Conservation (phyloP, 768 basidiomycete species). For the Boletus subcaerulescens region DNA sequence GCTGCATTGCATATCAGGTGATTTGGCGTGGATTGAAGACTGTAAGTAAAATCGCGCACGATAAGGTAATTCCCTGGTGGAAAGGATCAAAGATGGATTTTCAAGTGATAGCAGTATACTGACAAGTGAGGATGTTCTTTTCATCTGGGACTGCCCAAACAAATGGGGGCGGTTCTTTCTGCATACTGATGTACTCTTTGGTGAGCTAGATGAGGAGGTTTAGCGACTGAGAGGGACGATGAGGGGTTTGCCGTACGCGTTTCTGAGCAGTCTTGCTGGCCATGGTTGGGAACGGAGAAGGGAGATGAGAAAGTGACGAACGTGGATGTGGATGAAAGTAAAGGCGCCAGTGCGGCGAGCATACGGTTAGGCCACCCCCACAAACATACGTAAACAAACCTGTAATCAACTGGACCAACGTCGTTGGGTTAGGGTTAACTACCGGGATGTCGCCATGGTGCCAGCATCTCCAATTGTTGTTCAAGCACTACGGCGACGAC, state of each 20-base stretch:
- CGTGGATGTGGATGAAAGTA: conserved; percentile 22
- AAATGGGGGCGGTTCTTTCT: conserved; percentile 91
- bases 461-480: neutral
- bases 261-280: conserved; percentile 85
- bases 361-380: conserved; percentile 25
- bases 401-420: neutral
- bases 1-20: conserved; percentile 44
- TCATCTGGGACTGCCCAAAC: conserved; percentile 95
- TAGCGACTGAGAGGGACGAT: neutral
- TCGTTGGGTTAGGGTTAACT: conserved; percentile 23
- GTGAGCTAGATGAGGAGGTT: conserved; percentile 47
- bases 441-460: conserved; percentile 12
- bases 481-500: neutral
- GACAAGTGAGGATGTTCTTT: conserved; percentile 95
- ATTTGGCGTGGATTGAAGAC: conserved; percentile 4
- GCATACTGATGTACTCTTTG: conserved; percentile 92
- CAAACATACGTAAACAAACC: conserved; percentile 25
- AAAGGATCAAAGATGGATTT: conserved; percentile 8
- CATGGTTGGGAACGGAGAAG: conserved; percentile 41
- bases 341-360: conserved; percentile 25
- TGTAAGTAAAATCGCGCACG: conserved; percentile 43
- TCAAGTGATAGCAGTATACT: conserved; percentile 32
- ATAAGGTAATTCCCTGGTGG: conserved; percentile 91
- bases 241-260: conserved; percentile 48
- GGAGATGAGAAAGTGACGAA: neutral